Conservation (phyloP, 2,329 filamentous ascomycete species). For the Annulohypoxylon truncatum region DNA sequence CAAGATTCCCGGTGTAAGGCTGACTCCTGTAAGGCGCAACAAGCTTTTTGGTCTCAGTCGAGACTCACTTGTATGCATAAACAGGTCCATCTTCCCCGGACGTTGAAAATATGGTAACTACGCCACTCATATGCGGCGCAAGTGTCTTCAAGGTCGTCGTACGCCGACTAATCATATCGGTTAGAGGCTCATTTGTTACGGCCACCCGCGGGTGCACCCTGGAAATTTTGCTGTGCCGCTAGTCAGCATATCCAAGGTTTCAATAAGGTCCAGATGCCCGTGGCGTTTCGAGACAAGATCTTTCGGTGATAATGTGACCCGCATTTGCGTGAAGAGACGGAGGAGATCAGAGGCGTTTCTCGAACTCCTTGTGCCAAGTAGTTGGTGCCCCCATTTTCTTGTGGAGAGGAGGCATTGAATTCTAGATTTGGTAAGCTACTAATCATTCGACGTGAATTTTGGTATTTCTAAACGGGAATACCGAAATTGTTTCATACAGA, state of each 20-base stretch:
- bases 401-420: slow-evolving; percentile 4
- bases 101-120: slow-evolving; percentile 17
- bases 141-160: slow-evolving; percentile 10
- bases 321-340: background rate
- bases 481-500: slow-evolving; percentile 8
- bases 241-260: slow-evolving; percentile 7
- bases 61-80: background rate
- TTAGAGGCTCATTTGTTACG: background rate
- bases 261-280: slow-evolving; percentile 8
- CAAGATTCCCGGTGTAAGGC: background rate
- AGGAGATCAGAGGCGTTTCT: slow-evolving; percentile 2
- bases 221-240: slow-evolving; percentile 15
- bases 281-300: background rate
- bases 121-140: slow-evolving; percentile 10
- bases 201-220: background rate
- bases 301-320: background rate
- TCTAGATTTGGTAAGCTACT: background rate
- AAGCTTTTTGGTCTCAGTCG: background rate
- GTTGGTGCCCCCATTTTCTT: background rate
- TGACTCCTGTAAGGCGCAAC: slow-evolving; percentile 7
- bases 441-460: background rate
- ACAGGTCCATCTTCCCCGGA: slow-evolving; percentile 8
- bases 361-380: background rate
- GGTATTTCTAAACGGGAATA: background rate
- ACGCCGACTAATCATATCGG: slow-evolving; percentile 12